Evolutionary conservation across 441 rosid species (phyloP).

Genomic region (Lepidium campestre): DNA sequence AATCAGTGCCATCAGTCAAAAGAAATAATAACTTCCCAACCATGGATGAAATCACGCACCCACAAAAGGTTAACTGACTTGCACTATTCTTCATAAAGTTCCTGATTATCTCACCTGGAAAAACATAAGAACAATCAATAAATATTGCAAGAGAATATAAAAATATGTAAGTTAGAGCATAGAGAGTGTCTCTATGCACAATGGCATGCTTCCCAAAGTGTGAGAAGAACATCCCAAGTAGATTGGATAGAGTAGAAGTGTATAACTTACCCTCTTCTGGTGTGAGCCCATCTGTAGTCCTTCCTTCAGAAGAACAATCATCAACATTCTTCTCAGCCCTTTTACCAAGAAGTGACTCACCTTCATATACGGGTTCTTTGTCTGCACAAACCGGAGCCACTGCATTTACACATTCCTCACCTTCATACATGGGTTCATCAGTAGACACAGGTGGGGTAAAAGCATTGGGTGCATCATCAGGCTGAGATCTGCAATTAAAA

Average conservation of each 20-base stretch:
- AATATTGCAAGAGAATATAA: neutral
- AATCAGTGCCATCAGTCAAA: neutral
- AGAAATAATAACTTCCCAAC: constrained; percentile 8
- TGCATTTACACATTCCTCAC: constrained; percentile 87
- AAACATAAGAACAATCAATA: constrained; percentile 22
- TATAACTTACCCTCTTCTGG: constrained; percentile 55
- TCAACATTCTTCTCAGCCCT: constrained; percentile 47
- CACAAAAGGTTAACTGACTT: constrained; percentile 79
- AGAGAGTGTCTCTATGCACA: neutral
- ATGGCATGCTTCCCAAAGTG: neutral
- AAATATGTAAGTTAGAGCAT: neutral
- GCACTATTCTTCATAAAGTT: constrained; percentile 83
- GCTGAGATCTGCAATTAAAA: constrained; percentile 33
- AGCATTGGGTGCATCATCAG: constrained; percentile 41
- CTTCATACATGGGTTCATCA: constrained; percentile 93
- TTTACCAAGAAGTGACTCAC: constrained; percentile 87
- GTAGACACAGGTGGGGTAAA: constrained; percentile 54
- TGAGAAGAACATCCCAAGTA: neutral
- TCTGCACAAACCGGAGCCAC: constrained; percentile 47
- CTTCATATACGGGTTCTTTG: constrained; percentile 89
- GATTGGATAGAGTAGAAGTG: neutral
- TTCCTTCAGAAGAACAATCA: constrained; percentile 33
- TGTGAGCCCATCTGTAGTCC: constrained; percentile 53
- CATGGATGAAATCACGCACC: constrained; percentile 45
- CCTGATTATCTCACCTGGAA: constrained; percentile 70